Base-by-base conservation (phyloP, 2,329 filamentous ascomycete genomes). In the Talaromyces sp. region DNA sequence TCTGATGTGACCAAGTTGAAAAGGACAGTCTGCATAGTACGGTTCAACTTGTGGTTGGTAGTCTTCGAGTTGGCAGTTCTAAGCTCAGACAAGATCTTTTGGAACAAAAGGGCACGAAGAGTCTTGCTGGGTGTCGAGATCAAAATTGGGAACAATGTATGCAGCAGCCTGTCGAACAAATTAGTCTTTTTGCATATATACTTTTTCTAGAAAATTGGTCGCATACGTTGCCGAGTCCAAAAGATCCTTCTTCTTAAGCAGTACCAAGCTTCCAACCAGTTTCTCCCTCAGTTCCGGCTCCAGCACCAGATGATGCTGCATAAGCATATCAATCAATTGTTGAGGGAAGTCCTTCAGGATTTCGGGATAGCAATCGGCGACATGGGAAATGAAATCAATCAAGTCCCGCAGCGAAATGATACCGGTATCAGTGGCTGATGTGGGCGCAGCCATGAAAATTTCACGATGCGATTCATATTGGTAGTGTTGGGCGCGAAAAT, bases 141-240 rank as follows among this genome's bases (percentile, higher is more conserved):
- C 32, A 99, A 84, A 62, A 99, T 90, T 0, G 93, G 93, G 73
- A 97, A 97, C n/a, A 97, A 81, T 0, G 91, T 92, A 55, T 94
- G 93, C 41, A 97, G 82, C 2, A 97, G 82, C 9, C 78, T 73
- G 50, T 14, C 45, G 32, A 43, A 24, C 4, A 19, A 4, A 16
- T 33, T 32, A 40, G 16, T 22, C 8, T 40, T 33, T 22, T 43
- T 40, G 24, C 27, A 17, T n/a, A 44, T 14, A 19, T 13, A 14
- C 16, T 13, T 2, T n/a, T 11, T 17, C 17, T 9, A 19, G 4
- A 5, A 14, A 30, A 16, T 6, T 5, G 13, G 14, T 20, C 5
- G 8, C 75, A 55, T 74, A 80, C 70, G 82, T 86, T 40, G 86
- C 82, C 20, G 92, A 96, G 71, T 96, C 89, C 59, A 99, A 87